A percentile compares a stretch with the other conserved stretches of the same genome.
These are phyloP conservation scores for Gryganskiella cystojenkinii DNA, from an alignment of 192 early-diverging fungal genomes.

Conservation along the genomic window DNA sequence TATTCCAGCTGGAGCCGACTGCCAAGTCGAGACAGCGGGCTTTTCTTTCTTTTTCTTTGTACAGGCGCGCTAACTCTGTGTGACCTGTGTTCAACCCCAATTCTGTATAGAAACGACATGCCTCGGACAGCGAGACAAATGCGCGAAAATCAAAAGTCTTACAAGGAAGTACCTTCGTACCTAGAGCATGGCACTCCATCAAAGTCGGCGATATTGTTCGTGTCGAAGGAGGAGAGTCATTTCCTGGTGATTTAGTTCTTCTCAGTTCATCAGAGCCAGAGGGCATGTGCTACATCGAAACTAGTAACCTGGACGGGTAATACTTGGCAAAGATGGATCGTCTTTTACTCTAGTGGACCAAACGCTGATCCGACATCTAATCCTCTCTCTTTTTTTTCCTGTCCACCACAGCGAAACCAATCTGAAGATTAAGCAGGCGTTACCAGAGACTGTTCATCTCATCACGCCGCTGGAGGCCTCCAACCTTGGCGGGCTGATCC, in stretches of 20 bases:
- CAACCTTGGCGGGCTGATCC: constrained; percentile 73
- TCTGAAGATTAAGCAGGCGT: constrained; percentile 95
- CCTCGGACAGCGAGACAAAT: constrained; percentile 80
- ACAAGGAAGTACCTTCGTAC: constrained; percentile 72
- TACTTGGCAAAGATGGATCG: constrained; percentile 1
- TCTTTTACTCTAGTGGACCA: background rate
- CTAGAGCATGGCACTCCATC: constrained; percentile 82
- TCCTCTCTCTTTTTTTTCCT: constrained; percentile 4
- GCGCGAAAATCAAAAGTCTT: constrained; percentile 71
- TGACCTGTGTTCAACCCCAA: too few species aligned
- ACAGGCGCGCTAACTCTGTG: background rate
- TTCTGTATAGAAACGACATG: constrained; percentile 81
- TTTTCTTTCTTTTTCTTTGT: constrained; percentile 2
- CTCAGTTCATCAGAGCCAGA: constrained; percentile 95
- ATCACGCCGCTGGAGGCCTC: constrained; percentile 78
- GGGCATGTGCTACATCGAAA: constrained; percentile 97
- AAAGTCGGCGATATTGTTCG: constrained; percentile 94
- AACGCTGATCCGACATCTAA: background rate
- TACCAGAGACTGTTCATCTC: constrained; percentile 83
- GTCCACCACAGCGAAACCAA: constrained; percentile 85
- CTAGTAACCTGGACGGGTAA: constrained; percentile 96
- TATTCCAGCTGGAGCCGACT: background rate
- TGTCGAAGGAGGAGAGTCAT: constrained; percentile 86
- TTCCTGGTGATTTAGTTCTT: constrained; percentile 93
- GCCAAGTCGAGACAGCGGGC: background rate